Evolutionary conservation across 2,329 filamentous ascomycete species (phyloP).

Genomic region (Juglanconis oblonga): DNA sequence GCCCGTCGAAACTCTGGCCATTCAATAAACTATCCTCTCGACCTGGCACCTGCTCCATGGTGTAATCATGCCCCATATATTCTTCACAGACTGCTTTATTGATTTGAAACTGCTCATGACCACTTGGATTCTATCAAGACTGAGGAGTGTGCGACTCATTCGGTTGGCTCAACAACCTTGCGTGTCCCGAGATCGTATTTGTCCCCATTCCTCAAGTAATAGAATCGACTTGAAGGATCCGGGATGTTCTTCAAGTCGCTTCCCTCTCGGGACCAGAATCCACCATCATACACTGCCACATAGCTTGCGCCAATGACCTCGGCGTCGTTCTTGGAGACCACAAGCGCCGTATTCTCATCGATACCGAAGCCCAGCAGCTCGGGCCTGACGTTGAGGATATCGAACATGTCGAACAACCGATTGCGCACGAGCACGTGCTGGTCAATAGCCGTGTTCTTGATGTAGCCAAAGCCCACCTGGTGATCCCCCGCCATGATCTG

Average conservation of each 20-base stretch:
- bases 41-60: no score
- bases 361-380: conserved; percentile 29
- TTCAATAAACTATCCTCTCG: no score
- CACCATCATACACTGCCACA: conserved; percentile 28
- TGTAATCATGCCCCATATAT: no score
- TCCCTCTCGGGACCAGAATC: conserved; percentile 31
- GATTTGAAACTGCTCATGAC: no score
- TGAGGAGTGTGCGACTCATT: not conserved
- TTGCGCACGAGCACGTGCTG: conserved; percentile 31
- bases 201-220: conserved; percentile 28
- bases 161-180: conserved; percentile 22
- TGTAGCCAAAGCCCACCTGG: conserved; percentile 29
- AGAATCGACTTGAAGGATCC: conserved; percentile 24
- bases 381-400: conserved; percentile 28
- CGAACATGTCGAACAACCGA: conserved; percentile 32
- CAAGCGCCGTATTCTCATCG: conserved; percentile 32
- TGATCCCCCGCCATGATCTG: conserved; percentile 30
- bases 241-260: conserved; percentile 27
- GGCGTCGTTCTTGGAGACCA: conserved; percentile 27
- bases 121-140: no score
- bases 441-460: conserved; percentile 28
- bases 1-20: no score
- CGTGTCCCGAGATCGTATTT: conserved; percentile 26
- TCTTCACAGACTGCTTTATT: no score
- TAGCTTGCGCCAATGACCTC: conserved; percentile 29